Evolutionary conservation across 1,139 yeast genomes (phyloP), one percentile per base, ranked within the genome.

Genomic region (Candida sanyaensis): DNA sequence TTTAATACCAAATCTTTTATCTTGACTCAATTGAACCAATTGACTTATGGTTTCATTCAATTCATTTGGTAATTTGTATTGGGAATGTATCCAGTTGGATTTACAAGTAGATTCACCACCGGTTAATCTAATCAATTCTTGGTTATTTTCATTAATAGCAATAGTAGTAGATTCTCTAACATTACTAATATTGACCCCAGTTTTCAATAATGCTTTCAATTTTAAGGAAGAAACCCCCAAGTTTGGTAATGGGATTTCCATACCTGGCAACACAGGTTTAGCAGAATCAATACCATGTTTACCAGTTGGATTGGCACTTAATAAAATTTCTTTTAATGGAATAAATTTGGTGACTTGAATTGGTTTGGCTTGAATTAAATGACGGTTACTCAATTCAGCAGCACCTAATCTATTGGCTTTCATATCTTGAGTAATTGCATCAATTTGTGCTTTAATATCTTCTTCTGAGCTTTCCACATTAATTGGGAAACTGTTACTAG

Each of bases 31-130:
- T 53, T 79, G 77, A 46, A 80, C 77, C 61, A 87, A 73, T 52
- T 81, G 79, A 53, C 74, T 66, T 41, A 84, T 75, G 46, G 80
- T 77, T 49, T 75, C 80, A 28, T 75, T 70, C 48, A 75, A 68
- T 9, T 68, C 65, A 43, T 77, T 78, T 43, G 73, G 63, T 50
- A 86, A 66, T 63, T 81, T 80, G 67, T 70, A 82, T 44, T 80
- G 73, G 29, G 97, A 89, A 63, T 91, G 97, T 44, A 88, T 86
- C 91, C 95, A 92, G 55, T 91, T 83, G 55, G 97, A 91, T 48
- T 81, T 78, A 49, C 82, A 73, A 21, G 84, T 77, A 57, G 79
- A 77, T 41, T 73, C 65, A 43, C 96, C 96, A 42, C 97, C 97
- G 36, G 95, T 82, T 55, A 92, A 77, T 64, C 96, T 81, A 50